phyloP scores from a whole-genome alignment of 345 rosid species.

The Alliaria petiolata region DNA sequence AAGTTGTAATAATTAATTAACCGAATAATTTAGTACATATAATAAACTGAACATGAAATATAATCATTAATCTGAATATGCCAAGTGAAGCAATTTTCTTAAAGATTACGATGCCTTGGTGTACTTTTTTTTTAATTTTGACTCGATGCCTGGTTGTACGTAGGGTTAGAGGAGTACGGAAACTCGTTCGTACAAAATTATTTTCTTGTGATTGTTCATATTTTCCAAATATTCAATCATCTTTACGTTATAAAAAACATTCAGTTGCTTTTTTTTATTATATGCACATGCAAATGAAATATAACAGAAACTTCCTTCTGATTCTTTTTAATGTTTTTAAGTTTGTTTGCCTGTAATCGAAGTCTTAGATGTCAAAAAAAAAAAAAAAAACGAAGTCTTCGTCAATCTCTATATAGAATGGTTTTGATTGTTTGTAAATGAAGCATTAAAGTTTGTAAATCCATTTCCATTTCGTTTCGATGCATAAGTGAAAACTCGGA shows the following conservation, averaged over 20 bases:
- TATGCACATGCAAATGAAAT: constrained; percentile 33
- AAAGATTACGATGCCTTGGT: neutral
- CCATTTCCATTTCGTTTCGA: neutral
- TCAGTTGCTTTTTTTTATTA: neutral
- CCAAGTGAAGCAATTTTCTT: constrained; percentile 8
- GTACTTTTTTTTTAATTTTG: neutral
- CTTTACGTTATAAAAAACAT: constrained; percentile 17
- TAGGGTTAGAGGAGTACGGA: constrained; percentile 28
- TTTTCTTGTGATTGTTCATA: constrained; percentile 4
- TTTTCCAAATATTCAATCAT: constrained; percentile 10
- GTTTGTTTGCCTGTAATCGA: constrained; percentile 5
- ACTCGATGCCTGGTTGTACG: constrained; percentile 22
- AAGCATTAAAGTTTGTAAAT: neutral
- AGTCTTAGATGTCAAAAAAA: neutral
- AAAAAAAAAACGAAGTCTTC: neutral
- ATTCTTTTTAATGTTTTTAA: neutral
- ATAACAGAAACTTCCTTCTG: constrained; percentile 30
- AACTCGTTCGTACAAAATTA: constrained; percentile 8
- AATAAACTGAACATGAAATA: neutral
- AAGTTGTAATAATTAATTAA: constrained; percentile 1
- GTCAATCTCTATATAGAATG: constrained; percentile 1
- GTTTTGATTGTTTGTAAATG: neutral
- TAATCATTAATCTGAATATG: constrained; percentile 5
- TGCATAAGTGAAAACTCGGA: neutral
- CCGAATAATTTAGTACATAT: neutral